Evolutionary conservation across 208 protist species (phyloP).

Genomic region (Leishmania tropica): DNA sequence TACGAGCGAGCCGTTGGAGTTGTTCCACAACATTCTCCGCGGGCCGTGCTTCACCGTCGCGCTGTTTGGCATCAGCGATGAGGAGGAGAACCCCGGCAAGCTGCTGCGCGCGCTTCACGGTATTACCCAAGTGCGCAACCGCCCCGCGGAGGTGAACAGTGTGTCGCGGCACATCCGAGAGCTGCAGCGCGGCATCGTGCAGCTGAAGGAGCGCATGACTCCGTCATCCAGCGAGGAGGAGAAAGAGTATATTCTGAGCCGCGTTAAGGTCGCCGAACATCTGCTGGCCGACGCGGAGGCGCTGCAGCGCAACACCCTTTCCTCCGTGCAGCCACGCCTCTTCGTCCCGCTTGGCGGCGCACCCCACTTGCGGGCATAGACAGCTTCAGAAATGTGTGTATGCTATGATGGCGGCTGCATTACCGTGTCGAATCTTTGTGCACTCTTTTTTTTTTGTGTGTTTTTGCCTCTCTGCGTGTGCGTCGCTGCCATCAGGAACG

Average conservation of each 20-base stretch:
- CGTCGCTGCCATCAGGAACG: background rate
- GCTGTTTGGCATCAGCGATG: conserved; percentile 69
- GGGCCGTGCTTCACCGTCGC: conserved; percentile 59
- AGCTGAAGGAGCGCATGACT: conserved; percentile 44
- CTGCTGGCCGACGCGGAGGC: conserved; percentile 54
- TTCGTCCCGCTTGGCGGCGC: conserved; percentile 56
- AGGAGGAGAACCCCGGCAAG: conserved; percentile 57
- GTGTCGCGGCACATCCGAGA: conserved; percentile 53
- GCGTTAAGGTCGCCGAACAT: conserved; percentile 44
- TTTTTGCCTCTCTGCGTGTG: conserved; percentile 4
- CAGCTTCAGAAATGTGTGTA: background rate
- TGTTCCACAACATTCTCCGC: conserved; percentile 65
- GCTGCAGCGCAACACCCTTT: conserved; percentile 40
- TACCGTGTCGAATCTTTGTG: background rate
- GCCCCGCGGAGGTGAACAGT: conserved; percentile 51
- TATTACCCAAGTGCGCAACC: conserved; percentile 56
- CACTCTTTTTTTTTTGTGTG: background rate
- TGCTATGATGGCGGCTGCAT: background rate
- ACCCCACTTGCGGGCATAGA: conserved; percentile 10
- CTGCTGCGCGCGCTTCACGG: conserved; percentile 57
- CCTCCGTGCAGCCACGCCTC: conserved; percentile 25
- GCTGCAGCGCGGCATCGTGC: conserved; percentile 57
- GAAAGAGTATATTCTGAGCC: conserved; percentile 48
- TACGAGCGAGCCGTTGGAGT: conserved; percentile 53
- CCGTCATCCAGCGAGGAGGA: conserved; percentile 46